These are phyloP conservation scores for Oldenlandia corymbosa DNA, from an alignment of 257 asterid species.

Conservation along the genomic window DNA sequence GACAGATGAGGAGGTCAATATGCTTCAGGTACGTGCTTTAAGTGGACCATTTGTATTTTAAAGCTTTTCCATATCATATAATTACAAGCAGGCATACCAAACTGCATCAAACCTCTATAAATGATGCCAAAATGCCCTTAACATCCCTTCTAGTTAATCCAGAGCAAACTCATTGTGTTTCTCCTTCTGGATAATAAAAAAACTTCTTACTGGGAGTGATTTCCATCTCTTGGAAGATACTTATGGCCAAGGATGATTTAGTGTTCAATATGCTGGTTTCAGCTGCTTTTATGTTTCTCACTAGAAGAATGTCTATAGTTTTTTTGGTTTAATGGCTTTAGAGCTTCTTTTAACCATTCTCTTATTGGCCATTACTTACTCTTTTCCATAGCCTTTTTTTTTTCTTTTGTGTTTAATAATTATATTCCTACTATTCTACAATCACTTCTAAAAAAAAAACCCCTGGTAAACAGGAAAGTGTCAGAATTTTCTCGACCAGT, in stretches of 20 bases:
- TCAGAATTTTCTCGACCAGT: slow-evolving; percentile 21
- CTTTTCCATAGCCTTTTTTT: not conserved
- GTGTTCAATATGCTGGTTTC: not conserved
- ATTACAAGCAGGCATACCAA: too few relatives aligned
- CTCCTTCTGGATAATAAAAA: not conserved
- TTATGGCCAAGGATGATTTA: not conserved
- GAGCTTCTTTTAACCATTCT: not conserved
- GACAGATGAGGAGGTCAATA: slow-evolving; percentile 59
- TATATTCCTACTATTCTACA: not conserved
- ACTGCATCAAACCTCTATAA: too few relatives aligned
- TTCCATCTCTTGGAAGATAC: slow-evolving; percentile 5
- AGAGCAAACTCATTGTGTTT: not conserved
- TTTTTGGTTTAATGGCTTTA: not conserved
- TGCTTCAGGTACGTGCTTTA: slow-evolving; percentile 45
- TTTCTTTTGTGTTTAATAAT: not conserved
- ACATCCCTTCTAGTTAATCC: not conserved
- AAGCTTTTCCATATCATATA: not conserved
- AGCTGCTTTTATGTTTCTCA: not conserved
- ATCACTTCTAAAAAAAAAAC: not conserved
- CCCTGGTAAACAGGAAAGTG: slow-evolving; percentile 44
- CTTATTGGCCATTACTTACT: not conserved
- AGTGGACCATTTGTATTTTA: slow-evolving; percentile 12
- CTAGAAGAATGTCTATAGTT: not conserved
- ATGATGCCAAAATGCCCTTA: not conserved
- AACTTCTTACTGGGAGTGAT: not conserved